These are phyloP conservation scores for Chlamydomonas urium DNA, from an alignment of 139 green algal genomes.

Conservation along the genomic window DNA sequence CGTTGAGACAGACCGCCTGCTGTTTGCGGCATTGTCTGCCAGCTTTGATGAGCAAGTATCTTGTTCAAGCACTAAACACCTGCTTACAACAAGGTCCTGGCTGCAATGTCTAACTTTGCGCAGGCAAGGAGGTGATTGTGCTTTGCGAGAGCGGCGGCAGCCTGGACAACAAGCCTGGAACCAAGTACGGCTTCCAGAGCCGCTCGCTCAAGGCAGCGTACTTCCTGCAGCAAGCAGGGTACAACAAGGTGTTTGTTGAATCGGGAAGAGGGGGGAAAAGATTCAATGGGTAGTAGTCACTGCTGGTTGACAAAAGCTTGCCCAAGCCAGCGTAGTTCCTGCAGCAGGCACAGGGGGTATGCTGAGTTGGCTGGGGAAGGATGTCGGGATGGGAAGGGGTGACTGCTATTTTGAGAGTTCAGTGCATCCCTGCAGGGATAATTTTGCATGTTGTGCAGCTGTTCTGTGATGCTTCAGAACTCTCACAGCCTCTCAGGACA, in stretches of 20 bases:
- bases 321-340: neutral
- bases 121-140: conserved; percentile 21
- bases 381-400: neutral
- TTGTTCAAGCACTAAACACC: too few relatives aligned
- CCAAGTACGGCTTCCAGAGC: conserved; percentile 25
- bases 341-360: neutral
- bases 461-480: neutral
- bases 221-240: conserved; percentile 28
- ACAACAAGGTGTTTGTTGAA: conserved; percentile 13
- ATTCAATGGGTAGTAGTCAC: neutral
- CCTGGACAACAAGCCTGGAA: conserved; percentile 27
- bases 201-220: conserved; percentile 33
- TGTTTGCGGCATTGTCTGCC: too few relatives aligned
- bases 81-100: too few relatives aligned
- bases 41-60: too few relatives aligned
- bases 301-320: neutral
- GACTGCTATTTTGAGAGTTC: neutral
- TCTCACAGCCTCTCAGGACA: neutral
- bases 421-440: neutral
- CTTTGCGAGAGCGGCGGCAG: conserved; percentile 28
- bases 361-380: neutral
- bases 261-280: too few relatives aligned
- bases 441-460: neutral
- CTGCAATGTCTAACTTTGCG: too few relatives aligned
- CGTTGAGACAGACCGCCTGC: too few relatives aligned